Evolutionary conservation across 306 rosid genomes (phyloP).

Genomic region (Dryas alaskensis): DNA sequence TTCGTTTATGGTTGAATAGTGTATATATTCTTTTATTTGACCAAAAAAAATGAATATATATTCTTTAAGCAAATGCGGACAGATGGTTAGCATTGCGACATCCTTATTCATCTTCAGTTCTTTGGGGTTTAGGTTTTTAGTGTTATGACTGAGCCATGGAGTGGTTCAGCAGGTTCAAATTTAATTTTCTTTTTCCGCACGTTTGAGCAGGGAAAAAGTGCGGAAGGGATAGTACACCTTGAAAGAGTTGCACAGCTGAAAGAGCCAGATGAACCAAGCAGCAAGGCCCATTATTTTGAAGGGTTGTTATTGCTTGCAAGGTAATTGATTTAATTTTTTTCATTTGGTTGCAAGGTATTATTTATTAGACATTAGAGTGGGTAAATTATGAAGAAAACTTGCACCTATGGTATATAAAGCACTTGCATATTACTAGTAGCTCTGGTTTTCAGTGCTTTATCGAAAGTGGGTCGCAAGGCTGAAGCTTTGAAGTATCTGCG

Average conservation of each 20-base stretch:
- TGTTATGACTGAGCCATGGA: conserved; percentile 7
- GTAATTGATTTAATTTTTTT: conserved; percentile 26
- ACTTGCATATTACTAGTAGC: conserved; percentile 2
- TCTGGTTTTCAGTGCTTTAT: conserved; percentile 58
- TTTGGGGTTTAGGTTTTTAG: not conserved
- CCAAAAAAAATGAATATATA: not conserved
- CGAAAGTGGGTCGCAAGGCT: conserved; percentile 58
- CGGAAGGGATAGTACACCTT: conserved; percentile 66
- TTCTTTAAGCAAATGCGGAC: not conserved
- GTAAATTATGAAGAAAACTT: not conserved
- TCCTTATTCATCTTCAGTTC: not conserved
- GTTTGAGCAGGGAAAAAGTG: conserved; percentile 58
- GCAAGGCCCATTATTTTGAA: conserved; percentile 79
- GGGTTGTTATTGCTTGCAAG: conserved; percentile 76
- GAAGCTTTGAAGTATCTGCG: conserved; percentile 83
- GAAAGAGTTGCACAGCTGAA: conserved; percentile 69
- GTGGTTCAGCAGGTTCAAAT: not conserved
- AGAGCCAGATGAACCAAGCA: conserved; percentile 70
- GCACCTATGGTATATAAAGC: not conserved
- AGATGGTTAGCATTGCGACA: not conserved
- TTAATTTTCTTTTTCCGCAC: conserved; percentile 15
- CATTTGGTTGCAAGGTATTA: conserved; percentile 57
- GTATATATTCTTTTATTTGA: no score
- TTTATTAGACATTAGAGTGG: not conserved
- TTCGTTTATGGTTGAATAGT: no score